Base-by-base conservation (phyloP, 495 filamentous ascomycete genomes). In the Penicillium manginii region DNA sequence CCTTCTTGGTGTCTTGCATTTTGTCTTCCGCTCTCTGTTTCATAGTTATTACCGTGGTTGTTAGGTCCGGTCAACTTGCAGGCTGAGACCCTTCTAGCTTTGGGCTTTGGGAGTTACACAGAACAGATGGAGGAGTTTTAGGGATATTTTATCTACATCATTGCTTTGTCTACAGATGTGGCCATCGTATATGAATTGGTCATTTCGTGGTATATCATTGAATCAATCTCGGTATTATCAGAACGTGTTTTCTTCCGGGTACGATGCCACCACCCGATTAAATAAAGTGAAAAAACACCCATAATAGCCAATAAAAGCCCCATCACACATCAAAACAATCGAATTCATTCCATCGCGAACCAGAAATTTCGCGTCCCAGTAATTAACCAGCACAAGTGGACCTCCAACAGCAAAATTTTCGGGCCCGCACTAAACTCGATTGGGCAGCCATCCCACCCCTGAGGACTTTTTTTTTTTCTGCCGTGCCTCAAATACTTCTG, bases 381-480 rank as follows among this genome's bases (percentile, higher is more conserved):
- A 37, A 33, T 33, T 33, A 11, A 33, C 35, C 26, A 29, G 9
- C 26, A 29, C 6, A 29, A 29, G 26, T 8, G 26, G 26, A 29
- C 26, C 26, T n/a, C 35, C 35, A 37, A 37, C 12, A 37, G 35
- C 11, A 37, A 37, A 14, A 37, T n/a, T 48, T 39, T 61, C 39
- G 18, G 39, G 45, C 54, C 46, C 40, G 52, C 65, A 5, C 63
- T 63, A 63, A 66, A 50, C 65, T 45, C 15, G 23, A 60, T 68
- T 29, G 31, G 59, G 59, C 45, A 11, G 18, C 19, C 54, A 58
- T 29, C 64, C 62, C 58, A 62, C 55, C 59, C 55, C 56, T 59
- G 55, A 55, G 40, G 19, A 23, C 54, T 59, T 64, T 70, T 67
- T 71, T 65, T 64, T 55, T 61, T 61, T 64, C 68, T 67, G 26